phyloP scores from a whole-genome alignment of 352 stramenopile genomes.

The Globisporangium carolinianum region DNA sequence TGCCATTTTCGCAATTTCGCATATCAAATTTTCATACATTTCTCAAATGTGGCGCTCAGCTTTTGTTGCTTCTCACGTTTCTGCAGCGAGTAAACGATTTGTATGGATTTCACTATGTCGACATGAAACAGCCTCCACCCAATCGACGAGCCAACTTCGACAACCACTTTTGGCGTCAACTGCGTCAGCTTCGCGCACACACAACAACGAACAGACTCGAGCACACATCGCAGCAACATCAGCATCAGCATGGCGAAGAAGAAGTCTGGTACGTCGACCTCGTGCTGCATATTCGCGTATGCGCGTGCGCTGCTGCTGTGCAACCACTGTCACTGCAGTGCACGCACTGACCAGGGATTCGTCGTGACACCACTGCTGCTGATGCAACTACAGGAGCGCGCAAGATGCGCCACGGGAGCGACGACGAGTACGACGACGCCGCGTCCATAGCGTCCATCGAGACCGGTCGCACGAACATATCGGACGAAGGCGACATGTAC shows the following conservation, averaged over 20 bases:
- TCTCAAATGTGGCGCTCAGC: neutral
- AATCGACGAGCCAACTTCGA: too few species aligned
- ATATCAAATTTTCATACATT: neutral
- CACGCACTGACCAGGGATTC: neutral
- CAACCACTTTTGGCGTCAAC: too few species aligned
- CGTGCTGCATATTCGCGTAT: neutral
- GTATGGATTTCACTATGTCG: too few species aligned
- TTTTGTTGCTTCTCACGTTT: neutral
- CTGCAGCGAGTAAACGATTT: neutral
- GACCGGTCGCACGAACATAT: conserved; percentile 49
- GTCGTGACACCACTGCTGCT: neutral
- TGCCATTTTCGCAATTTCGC: neutral
- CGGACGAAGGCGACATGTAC: conserved; percentile 64
- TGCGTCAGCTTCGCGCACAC: neutral
- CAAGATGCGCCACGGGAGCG: conserved; percentile 54
- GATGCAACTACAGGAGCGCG: conserved; percentile 15
- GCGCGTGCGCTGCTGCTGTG: neutral
- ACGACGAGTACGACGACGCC: conserved; percentile 61
- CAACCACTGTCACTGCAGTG: neutral
- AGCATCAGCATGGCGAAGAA: conserved; percentile 55
- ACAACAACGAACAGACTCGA: neutral
- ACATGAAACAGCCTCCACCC: too few species aligned
- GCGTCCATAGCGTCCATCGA: conserved; percentile 66
- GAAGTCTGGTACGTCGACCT: conserved; percentile 29
- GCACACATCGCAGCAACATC: neutral